phyloP scores from a whole-genome alignment of 1,284 basidiomycete species.

The Cutaneotrichosporon daszewskae region DNA sequence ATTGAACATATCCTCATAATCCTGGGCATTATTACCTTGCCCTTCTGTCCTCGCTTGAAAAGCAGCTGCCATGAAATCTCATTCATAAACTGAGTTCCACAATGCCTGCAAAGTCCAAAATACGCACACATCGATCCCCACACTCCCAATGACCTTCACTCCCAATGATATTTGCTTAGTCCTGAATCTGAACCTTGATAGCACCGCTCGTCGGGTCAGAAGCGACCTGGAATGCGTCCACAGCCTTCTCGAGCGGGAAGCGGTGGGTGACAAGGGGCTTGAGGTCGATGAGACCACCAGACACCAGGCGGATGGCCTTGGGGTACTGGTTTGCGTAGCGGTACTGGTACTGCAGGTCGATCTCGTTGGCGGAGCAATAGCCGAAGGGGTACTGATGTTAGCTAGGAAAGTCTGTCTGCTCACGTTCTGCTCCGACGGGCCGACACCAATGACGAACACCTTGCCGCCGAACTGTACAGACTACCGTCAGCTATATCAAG shows the following conservation, averaged over 20 bases:
- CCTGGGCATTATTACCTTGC: too few relatives aligned
- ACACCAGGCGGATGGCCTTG: constrained; percentile 72
- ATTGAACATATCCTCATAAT: too few relatives aligned
- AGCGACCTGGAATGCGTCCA: constrained; percentile 64
- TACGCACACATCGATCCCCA: too few relatives aligned
- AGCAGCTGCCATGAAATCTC: too few relatives aligned
- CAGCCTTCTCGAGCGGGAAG: constrained; percentile 67
- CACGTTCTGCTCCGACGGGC: constrained; percentile 47
- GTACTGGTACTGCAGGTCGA: constrained; percentile 53
- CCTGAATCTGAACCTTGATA: constrained; percentile 48
- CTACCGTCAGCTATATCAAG: constrained; percentile 21
- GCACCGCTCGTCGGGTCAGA: constrained; percentile 43
- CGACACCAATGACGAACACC: constrained; percentile 55
- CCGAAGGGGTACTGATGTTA: constrained; percentile 49
- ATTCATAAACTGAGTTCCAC: too few relatives aligned
- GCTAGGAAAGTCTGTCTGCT: neutral
- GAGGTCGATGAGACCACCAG: constrained; percentile 72
- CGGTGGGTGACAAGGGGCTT: constrained; percentile 83
- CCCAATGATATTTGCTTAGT: too few relatives aligned
- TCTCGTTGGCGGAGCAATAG: constrained; percentile 52
- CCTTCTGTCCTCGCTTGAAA: too few relatives aligned
- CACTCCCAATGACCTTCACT: too few relatives aligned
- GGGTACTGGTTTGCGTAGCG: constrained; percentile 58
- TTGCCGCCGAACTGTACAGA: constrained; percentile 50
- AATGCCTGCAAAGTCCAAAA: too few relatives aligned